These are phyloP conservation scores for Amanita subjunquillea DNA, from an alignment of 768 basidiomycete genomes.

Conservation along the genomic window DNA sequence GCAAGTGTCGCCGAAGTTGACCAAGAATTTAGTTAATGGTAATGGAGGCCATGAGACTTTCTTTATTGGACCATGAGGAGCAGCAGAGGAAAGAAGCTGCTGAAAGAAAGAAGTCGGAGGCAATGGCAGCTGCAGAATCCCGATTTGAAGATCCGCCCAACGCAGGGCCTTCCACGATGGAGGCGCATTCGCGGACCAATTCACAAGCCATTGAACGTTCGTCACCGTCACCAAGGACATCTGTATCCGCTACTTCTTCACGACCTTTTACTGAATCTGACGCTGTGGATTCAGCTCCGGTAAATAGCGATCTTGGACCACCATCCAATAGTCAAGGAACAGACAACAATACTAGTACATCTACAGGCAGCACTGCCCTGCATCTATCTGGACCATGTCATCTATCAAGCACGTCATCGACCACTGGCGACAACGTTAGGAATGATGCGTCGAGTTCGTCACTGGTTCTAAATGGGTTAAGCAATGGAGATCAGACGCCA, in stretches of 20 bases:
- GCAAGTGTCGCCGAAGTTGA: slow-evolving; percentile 4
- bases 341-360: neutral
- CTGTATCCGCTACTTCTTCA: slow-evolving; percentile 15
- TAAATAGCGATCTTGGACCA: neutral
- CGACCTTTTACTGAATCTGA: slow-evolving; percentile 20
- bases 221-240: slow-evolving; percentile 17
- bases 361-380: slow-evolving; percentile 14
- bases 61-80: slow-evolving; percentile 90
- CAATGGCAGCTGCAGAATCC: slow-evolving; percentile 23
- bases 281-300: neutral
- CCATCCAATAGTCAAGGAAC: neutral
- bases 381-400: slow-evolving; percentile 23
- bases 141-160: slow-evolving; percentile 15
- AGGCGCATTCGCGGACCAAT: slow-evolving; percentile 15
- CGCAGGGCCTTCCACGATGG: slow-evolving; percentile 21
- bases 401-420: slow-evolving; percentile 35
- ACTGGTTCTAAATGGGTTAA: neutral
- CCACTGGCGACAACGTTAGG: slow-evolving; percentile 32
- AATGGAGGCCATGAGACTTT: slow-evolving; percentile 98
- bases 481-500: neutral
- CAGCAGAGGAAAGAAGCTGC: slow-evolving; percentile 73
- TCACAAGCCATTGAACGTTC: slow-evolving; percentile 14
- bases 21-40: slow-evolving; percentile 68
- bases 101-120: slow-evolving; percentile 49
- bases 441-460: neutral